A percentile compares a stretch with the other conserved stretches of the same genome.
phyloP scores from a whole-genome alignment of 768 basidiomycete species.

The Thelephora aurantiotincta region DNA sequence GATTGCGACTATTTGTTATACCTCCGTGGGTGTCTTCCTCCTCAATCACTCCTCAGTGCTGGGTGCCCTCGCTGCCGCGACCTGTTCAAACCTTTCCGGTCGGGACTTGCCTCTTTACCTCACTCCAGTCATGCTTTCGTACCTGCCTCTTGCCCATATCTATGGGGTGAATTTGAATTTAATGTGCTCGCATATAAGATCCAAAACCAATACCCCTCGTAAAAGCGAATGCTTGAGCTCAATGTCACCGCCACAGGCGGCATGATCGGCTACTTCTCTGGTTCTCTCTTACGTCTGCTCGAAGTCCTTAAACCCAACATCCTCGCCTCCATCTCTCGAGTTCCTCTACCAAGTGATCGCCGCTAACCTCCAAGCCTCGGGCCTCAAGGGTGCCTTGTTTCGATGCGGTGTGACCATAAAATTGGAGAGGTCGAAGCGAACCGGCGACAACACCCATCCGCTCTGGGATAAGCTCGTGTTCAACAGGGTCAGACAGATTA shows the following conservation, averaged over 20 bases:
- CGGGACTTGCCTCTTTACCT: conserved; percentile 29
- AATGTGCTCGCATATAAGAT: conserved; percentile 5
- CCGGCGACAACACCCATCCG: conserved; percentile 58
- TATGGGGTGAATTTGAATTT: conserved; percentile 45
- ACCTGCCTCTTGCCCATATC: conserved; percentile 82
- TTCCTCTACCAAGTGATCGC: conserved; percentile 78
- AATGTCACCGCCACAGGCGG: conserved; percentile 44
- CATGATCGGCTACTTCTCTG: conserved; percentile 73
- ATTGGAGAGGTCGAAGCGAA: conserved; percentile 51
- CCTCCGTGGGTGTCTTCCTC: conserved; percentile 49
- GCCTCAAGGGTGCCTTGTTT: conserved; percentile 73
- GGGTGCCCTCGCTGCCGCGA: conserved; percentile 47
- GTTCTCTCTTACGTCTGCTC: conserved; percentile 77
- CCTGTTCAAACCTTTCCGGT: conserved; percentile 44
- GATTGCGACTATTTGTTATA: conserved; percentile 87
- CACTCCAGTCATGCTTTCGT: conserved; percentile 39
- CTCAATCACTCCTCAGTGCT: background rate
- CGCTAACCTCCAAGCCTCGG: conserved; percentile 54
- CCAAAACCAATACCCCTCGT: background rate
- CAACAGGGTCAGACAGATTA: conserved; percentile 59
- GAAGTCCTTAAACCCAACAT: conserved; percentile 77
- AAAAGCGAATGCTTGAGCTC: conserved; percentile 45
- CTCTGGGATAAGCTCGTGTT: conserved; percentile 90
- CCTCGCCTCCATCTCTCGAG: conserved; percentile 79
- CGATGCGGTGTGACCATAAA: conserved; percentile 67